phyloP scores from a whole-genome alignment of 2,329 filamentous ascomycete genomes.

The Beauveria varroae region DNA sequence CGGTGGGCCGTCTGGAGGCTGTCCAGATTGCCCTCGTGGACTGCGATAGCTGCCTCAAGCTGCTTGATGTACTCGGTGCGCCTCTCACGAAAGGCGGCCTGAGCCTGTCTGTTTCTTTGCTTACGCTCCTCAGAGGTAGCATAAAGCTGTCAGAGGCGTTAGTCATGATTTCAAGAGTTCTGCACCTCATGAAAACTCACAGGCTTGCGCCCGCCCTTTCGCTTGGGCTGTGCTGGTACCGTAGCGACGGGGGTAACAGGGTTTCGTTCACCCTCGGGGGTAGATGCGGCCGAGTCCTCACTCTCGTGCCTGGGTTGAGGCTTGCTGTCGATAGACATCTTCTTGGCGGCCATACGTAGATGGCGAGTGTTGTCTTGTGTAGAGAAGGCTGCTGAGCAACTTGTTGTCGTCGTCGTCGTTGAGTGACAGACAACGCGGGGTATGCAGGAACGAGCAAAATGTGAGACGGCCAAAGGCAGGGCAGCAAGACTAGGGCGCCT shows the following conservation, averaged over 20 bases:
- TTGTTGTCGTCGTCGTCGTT: not conserved
- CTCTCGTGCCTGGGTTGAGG: constrained; percentile 45
- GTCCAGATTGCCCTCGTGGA: constrained; percentile 90
- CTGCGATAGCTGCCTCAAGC: constrained; percentile 92
- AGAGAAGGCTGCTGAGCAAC: not conserved
- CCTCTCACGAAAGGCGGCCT: constrained; percentile 93
- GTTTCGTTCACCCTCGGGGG: constrained; percentile 47
- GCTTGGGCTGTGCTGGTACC: constrained; percentile 67
- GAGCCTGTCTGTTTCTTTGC: constrained; percentile 92
- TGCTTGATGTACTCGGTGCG: constrained; percentile 99
- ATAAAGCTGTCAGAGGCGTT: constrained; percentile 63
- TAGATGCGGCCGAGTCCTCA: constrained; percentile 54
- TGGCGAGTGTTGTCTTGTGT: constrained; percentile 13
- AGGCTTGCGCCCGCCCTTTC: constrained; percentile 95
- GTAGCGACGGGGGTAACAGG: constrained; percentile 24
- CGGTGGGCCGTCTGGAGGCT: constrained; percentile 91
- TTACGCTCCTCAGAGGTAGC: constrained; percentile 98
- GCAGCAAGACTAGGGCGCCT: not conserved
- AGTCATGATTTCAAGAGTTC: constrained; percentile 49
- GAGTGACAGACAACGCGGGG: not conserved
- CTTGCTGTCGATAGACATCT: constrained; percentile 61
- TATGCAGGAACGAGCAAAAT: not conserved
- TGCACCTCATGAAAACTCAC: constrained; percentile 50
- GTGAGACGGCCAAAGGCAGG: not conserved
- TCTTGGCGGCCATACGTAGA: constrained; percentile 52